Percentiles rank a stretch among this genome's conserved stretches.
These are phyloP conservation scores for Lumnitzera littorea DNA, from an alignment of 345 rosid species.

Conservation along the genomic window DNA sequence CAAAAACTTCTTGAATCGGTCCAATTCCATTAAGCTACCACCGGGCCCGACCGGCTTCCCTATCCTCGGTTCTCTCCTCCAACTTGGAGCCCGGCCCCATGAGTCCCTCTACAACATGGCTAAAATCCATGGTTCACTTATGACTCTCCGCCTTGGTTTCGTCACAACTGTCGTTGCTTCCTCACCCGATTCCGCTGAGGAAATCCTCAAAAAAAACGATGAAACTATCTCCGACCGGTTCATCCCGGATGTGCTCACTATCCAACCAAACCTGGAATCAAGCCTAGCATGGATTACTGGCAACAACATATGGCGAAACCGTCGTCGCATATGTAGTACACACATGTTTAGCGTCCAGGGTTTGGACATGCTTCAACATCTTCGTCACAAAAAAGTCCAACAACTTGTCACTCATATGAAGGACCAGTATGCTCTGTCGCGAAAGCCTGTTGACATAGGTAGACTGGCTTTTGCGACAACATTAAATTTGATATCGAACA, in stretches of 20 bases:
- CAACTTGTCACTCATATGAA: slow-evolving; percentile 23
- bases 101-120: slow-evolving; percentile 28
- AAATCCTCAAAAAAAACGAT: slow-evolving; percentile 26
- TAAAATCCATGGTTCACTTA: slow-evolving; percentile 27
- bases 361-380: slow-evolving; percentile 23
- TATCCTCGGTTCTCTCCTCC: slow-evolving; percentile 14
- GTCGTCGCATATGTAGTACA: slow-evolving; percentile 31
- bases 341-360: slow-evolving; percentile 21
- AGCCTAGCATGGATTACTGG: slow-evolving; percentile 30
- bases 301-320: slow-evolving; percentile 26
- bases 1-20: slow-evolving; percentile 1
- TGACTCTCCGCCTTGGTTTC: slow-evolving; percentile 28
- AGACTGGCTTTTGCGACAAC: slow-evolving; percentile 20
- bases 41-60: slow-evolving; percentile 25
- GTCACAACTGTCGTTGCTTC: slow-evolving; percentile 24
- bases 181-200: slow-evolving; percentile 25
- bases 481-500: slow-evolving; percentile 27
- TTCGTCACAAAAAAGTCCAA: slow-evolving; percentile 22
- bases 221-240: slow-evolving; percentile 21
- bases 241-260: slow-evolving; percentile 19
- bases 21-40: slow-evolving; percentile 11
- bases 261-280: slow-evolving; percentile 22
- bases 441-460: slow-evolving; percentile 18
- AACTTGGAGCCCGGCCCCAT: slow-evolving; percentile 18
- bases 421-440: background rate